phyloP scores from a whole-genome alignment of 1,284 basidiomycete species.

The Ceratobasidium sp. region DNA sequence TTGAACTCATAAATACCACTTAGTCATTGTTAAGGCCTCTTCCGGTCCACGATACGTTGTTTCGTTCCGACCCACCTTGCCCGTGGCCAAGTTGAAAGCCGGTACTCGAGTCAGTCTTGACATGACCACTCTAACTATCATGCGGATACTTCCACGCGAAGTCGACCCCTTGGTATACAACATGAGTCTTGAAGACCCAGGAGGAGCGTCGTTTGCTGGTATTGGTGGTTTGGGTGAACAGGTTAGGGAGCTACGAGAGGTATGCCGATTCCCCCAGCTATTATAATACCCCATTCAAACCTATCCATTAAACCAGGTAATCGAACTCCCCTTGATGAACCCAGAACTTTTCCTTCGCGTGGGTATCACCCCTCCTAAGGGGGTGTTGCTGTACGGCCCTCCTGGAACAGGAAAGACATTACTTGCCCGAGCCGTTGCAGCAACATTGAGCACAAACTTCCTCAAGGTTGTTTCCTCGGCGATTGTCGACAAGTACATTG shows the following conservation, averaged over 20 bases:
- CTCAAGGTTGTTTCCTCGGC: slow-evolving; percentile 99
- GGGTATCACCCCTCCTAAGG: slow-evolving; percentile 95
- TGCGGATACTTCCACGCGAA: slow-evolving; percentile 97
- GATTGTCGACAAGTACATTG: slow-evolving; percentile 99
- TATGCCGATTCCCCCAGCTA: slow-evolving; percentile 51
- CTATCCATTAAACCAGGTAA: slow-evolving; percentile 63
- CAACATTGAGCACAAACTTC: slow-evolving; percentile 95
- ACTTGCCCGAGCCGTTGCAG: slow-evolving; percentile 92
- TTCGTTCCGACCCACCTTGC: slow-evolving; percentile 92
- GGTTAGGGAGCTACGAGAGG: slow-evolving; percentile 94
- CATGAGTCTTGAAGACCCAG: slow-evolving; percentile 98
- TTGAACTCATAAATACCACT: slow-evolving; percentile 1
- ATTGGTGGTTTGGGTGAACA: slow-evolving; percentile 97
- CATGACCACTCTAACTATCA: slow-evolving; percentile 99
- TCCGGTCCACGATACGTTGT: slow-evolving; percentile 98
- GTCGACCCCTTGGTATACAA: slow-evolving; percentile 99
- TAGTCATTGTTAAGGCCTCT: slow-evolving; percentile 99
- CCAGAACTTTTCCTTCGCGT: slow-evolving; percentile 95
- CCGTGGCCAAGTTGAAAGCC: slow-evolving; percentile 90
- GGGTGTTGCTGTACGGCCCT: slow-evolving; percentile 90
- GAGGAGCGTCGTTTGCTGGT: slow-evolving; percentile 92
- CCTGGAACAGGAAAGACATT: slow-evolving; percentile 97
- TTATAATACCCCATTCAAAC: background rate
- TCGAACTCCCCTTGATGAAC: slow-evolving; percentile 93
- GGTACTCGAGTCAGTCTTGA: slow-evolving; percentile 96